phyloP scores from a whole-genome alignment of 1,284 basidiomycete genomes.

The Gymnopus androsaceus region DNA sequence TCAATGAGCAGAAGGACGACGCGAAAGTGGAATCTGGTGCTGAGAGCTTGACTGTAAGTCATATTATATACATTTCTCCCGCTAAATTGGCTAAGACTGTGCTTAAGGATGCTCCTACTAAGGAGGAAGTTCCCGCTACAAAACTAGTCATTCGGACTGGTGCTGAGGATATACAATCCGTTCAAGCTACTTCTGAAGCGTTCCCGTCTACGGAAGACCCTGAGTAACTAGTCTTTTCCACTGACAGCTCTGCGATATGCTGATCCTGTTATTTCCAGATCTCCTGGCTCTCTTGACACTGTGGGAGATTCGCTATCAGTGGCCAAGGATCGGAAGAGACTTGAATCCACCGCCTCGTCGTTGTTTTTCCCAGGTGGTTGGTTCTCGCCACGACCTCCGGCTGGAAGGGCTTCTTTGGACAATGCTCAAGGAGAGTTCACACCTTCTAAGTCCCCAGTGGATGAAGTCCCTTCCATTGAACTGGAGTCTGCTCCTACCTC shows the following conservation, averaged over 20 bases:
- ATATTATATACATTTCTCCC: neutral
- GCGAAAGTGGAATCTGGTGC: neutral
- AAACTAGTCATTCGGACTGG: no score
- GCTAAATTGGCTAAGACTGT: neutral
- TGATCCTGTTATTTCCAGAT: neutral
- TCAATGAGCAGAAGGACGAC: slow-evolving; percentile 6
- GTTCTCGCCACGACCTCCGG: slow-evolving; percentile 47
- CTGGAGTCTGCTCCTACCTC: neutral
- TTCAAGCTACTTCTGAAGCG: neutral
- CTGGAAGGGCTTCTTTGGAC: slow-evolving; percentile 50
- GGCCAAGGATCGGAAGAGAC: slow-evolving; percentile 36
- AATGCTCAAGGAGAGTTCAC: slow-evolving; percentile 53
- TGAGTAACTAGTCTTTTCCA: slow-evolving; percentile 4
- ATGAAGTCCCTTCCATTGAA: neutral
- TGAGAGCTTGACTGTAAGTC: neutral
- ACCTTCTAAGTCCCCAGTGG: slow-evolving; percentile 28
- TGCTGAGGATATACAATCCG: neutral
- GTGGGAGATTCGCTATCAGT: slow-evolving; percentile 12
- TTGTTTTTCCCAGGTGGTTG: slow-evolving; percentile 59
- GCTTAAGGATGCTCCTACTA: neutral
- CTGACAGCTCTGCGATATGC: neutral
- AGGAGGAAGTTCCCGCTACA: slow-evolving; percentile 7
- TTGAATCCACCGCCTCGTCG: slow-evolving; percentile 55
- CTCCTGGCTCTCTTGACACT: slow-evolving; percentile 13
- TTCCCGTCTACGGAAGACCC: slow-evolving; percentile 9